Evolutionary conservation across 2,329 filamentous ascomycete genomes (phyloP), one percentile per base, ranked within the genome.

Genomic region (Aureobasidium sp.): DNA sequence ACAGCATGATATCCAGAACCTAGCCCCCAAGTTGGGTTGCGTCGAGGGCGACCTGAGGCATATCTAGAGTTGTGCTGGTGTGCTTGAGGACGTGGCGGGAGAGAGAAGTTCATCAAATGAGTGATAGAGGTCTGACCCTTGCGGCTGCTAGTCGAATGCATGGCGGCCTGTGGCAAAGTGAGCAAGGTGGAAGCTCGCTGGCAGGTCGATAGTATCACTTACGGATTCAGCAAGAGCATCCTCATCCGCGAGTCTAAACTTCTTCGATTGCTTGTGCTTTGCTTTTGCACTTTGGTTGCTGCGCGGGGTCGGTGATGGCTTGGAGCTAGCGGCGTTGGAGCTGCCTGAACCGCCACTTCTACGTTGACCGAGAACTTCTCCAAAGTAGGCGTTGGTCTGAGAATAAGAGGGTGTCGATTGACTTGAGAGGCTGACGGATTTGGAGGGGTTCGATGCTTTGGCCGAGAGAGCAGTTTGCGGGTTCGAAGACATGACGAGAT

Each of bases 61-160:
- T 59, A 50, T 42, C 57, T 59, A 10, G 54, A 48, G 32, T 30
- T 58, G 45, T 59, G 57, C 55, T 79, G 79, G 67, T 84, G 82
- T 68, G 81, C 81, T 64, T 86, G 84, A 27, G 88, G 87, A 51
- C 90, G 85, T 45, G 89, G 86, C 27, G 92, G 89, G 25, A 91
- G 79, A 48, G 89, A 86, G 75, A 97, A 96, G 78, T 93, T 93
- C 81, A 99, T 89, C 62, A 99, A 78, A 75, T 99, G 94, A 44
- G 94, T 97, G 72, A 99, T 99, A 70, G 90, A 96, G 59, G 91
- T 97, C 75, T 97, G 93, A 59, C 94, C 94, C 69, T 94, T 90
- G 63, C 94, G 87, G 68, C 85, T 85, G 68, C 78, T 85, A 64
- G 82, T 80, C 59, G 83, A 82, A 72, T 77, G 81, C 82, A 86